These are phyloP conservation scores for Phytophthora europaea DNA, from an alignment of 352 stramenopile species.

Conservation along the genomic window DNA sequence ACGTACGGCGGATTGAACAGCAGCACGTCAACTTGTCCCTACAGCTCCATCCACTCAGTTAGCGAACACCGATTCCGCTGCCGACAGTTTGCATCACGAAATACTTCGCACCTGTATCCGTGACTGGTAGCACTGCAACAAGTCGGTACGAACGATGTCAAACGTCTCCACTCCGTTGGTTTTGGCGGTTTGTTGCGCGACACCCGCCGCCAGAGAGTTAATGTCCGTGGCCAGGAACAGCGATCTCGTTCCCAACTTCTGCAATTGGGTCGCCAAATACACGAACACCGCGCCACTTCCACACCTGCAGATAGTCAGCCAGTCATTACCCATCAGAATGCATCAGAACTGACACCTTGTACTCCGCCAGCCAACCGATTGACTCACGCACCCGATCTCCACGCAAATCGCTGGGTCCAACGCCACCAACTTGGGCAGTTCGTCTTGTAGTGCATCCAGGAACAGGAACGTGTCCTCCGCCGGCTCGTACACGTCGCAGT, in stretches of 20 bases:
- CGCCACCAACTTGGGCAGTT: conserved; percentile 68
- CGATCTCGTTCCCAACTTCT: conserved; percentile 58
- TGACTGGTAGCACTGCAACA: conserved; percentile 72
- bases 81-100: neutral
- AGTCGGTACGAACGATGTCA: conserved; percentile 89
- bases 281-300: conserved; percentile 75
- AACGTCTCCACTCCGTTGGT: conserved; percentile 84
- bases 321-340: neutral
- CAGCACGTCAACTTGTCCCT: conserved; percentile 92
- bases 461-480: conserved; percentile 98
- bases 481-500: conserved; percentile 97
- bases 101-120: conserved; percentile 52
- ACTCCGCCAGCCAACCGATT: neutral
- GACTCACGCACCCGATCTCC: conserved; percentile 81
- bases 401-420: conserved; percentile 84
- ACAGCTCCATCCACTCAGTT: neutral
- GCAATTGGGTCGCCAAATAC: conserved; percentile 84
- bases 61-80: neutral
- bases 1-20: conserved; percentile 99
- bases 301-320: conserved; percentile 36
- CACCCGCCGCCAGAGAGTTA: conserved; percentile 89
- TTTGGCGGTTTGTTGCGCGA: conserved; percentile 86
- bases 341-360: neutral
- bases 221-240: conserved; percentile 94
- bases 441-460: conserved; percentile 94